These are phyloP conservation scores for Vanilla planifolia DNA, from an alignment of 106 monocot genomes.

Conservation along the genomic window DNA sequence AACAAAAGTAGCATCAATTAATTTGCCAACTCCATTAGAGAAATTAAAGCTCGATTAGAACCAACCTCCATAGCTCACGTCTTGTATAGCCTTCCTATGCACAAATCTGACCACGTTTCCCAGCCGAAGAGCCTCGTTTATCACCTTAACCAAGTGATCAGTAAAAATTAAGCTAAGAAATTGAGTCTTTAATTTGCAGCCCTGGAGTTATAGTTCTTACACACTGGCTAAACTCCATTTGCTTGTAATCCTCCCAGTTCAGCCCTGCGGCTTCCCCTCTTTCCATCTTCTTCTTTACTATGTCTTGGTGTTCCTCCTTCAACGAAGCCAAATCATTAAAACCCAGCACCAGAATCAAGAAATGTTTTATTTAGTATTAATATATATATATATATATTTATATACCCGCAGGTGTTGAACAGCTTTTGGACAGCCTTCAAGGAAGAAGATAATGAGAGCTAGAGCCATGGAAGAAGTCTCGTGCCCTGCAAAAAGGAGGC, in stretches of 20 bases:
- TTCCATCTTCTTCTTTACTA: constrained; percentile 27
- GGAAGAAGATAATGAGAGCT: constrained; percentile 68
- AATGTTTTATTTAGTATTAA: no score
- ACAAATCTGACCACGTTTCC: constrained; percentile 84
- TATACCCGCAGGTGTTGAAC: constrained; percentile 58
- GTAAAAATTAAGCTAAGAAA: not conserved
- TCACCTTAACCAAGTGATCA: constrained; percentile 55
- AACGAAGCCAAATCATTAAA: not conserved
- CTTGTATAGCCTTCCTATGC: constrained; percentile 58
- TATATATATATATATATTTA: not conserved
- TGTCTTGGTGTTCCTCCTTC: constrained; percentile 46
- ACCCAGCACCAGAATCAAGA: not conserved
- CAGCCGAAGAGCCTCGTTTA: constrained; percentile 83
- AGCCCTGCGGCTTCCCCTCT: constrained; percentile 39
- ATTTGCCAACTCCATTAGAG: no score
- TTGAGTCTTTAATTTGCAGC: not conserved
- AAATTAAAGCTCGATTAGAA: no score
- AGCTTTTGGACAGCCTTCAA: constrained; percentile 57
- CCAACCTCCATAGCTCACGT: constrained; percentile 52
- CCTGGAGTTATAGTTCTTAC: constrained; percentile 29
- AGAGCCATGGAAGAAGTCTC: constrained; percentile 93
- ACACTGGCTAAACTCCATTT: constrained; percentile 87
- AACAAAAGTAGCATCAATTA: no score
- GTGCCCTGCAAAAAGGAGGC: constrained; percentile 91
- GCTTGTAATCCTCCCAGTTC: constrained; percentile 83